phyloP scores from a whole-genome alignment of 768 basidiomycete species.

The Naganishia friedmannii region DNA sequence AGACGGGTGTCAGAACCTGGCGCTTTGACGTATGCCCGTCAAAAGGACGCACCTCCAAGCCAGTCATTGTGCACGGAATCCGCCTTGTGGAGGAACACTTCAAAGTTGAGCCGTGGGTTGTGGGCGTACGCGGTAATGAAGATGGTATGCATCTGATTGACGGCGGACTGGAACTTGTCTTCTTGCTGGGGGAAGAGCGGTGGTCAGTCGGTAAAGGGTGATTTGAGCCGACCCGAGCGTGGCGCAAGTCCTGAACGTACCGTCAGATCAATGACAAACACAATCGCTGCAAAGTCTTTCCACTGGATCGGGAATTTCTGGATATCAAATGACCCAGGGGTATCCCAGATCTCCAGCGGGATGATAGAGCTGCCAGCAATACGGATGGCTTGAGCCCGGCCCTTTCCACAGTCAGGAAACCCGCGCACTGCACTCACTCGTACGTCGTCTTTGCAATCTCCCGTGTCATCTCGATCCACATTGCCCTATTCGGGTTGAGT shows the following conservation, averaged over 20 bases:
- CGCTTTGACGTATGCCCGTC: background rate
- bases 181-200: slow-evolving; percentile 41
- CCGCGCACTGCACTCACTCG: slow-evolving; percentile 64
- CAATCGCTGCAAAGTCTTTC: slow-evolving; percentile 74
- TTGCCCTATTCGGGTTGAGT: slow-evolving; percentile 75
- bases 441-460: slow-evolving; percentile 69
- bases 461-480: slow-evolving; percentile 84
- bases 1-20: background rate
- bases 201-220: too few species aligned
- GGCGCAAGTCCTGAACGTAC: too few species aligned
- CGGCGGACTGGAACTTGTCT: slow-evolving; percentile 75
- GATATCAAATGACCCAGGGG: slow-evolving; percentile 77
- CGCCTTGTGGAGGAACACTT: slow-evolving; percentile 93
- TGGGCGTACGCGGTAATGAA: slow-evolving; percentile 71
- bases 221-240: too few species aligned
- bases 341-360: slow-evolving; percentile 92
- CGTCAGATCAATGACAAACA: slow-evolving; percentile 94
- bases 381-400: too few species aligned
- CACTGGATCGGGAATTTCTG: slow-evolving; percentile 69
- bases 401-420: background rate
- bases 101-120: slow-evolving; percentile 73
- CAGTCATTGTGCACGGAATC: slow-evolving; percentile 85
- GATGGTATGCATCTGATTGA: slow-evolving; percentile 75
- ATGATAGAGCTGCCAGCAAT: slow-evolving; percentile 70
- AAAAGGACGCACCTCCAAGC: slow-evolving; percentile 54